Conservation (phyloP, 139 green algal species). For the Tetratostichococcus sp. region DNA sequence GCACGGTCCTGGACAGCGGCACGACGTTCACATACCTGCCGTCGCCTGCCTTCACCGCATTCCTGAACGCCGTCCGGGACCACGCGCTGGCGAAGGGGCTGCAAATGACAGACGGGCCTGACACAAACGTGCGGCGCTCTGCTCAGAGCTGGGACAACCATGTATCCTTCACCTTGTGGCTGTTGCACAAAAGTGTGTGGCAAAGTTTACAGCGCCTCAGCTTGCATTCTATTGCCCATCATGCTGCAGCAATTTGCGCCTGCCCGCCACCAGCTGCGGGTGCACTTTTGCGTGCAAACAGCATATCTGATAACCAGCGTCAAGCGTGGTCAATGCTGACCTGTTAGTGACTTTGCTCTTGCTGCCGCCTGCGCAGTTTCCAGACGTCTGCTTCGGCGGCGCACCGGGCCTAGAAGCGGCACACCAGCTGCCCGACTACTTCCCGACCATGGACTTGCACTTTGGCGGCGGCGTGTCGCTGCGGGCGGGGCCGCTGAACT, state of each 20-base stretch:
- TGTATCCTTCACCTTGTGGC: too few relatives aligned
- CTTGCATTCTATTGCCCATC: too few relatives aligned
- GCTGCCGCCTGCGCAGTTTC: conserved; percentile 51
- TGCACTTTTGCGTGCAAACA: too few relatives aligned
- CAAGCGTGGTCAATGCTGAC: too few relatives aligned
- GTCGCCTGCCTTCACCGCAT: conserved; percentile 50
- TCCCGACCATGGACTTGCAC: conserved; percentile 60
- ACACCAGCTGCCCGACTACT: conserved; percentile 44
- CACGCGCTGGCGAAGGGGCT: conserved; percentile 32
- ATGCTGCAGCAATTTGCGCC: too few relatives aligned
- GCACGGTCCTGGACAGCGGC: conserved; percentile 88
- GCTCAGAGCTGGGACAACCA: too few relatives aligned
- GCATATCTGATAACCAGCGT: not conserved
- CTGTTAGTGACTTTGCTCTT: too few relatives aligned
- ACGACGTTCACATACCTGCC: conserved; percentile 96
- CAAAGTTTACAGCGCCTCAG: too few relatives aligned
- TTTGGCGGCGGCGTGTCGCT: conserved; percentile 52
- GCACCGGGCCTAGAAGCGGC: conserved; percentile 29
- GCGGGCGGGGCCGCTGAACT: conserved; percentile 67
- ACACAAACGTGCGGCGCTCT: conserved; percentile 39
- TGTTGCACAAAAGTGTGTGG: too few relatives aligned
- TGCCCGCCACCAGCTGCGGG: too few relatives aligned
- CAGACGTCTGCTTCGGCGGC: conserved; percentile 80
- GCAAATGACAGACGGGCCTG: conserved; percentile 26
- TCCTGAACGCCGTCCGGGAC: conserved; percentile 33